Evolutionary conservation across 2,329 filamentous ascomycete genomes (phyloP).

Genomic region (Neonectria magnoliae): DNA sequence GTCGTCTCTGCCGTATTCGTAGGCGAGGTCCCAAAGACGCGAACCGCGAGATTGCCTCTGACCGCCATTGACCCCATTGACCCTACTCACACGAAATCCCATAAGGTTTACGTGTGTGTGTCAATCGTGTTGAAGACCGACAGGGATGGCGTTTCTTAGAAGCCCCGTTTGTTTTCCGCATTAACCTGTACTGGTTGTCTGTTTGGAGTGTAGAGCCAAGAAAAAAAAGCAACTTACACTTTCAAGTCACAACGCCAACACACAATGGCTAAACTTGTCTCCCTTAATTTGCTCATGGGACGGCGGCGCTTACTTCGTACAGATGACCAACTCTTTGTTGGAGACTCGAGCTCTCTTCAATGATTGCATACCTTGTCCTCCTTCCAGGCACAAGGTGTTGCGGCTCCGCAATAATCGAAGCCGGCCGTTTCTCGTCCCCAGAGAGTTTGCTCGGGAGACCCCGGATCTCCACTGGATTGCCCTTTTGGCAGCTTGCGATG

Average conservation of each 20-base stretch:
- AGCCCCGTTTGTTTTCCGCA: slow-evolving; percentile 17
- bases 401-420: slow-evolving; percentile 12
- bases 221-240: slow-evolving; percentile 24
- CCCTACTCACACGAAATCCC: slow-evolving; percentile 5
- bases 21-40: not conserved
- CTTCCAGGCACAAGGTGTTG: slow-evolving; percentile 5
- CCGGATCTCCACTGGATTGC: slow-evolving; percentile 21
- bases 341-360: not conserved
- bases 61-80: not conserved
- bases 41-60: slow-evolving; percentile 1
- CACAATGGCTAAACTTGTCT: slow-evolving; percentile 2
- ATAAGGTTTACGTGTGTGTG: slow-evolving; percentile 11
- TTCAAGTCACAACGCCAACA: not conserved
- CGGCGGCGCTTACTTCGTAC: slow-evolving; percentile 6
- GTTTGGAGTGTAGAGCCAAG: slow-evolving; percentile 1
- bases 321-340: not conserved
- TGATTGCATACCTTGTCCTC: not conserved
- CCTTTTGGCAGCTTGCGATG: not conserved
- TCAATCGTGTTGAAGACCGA: slow-evolving; percentile 14
- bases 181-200: not conserved
- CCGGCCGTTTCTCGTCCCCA: slow-evolving; percentile 31
- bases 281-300: slow-evolving; percentile 24
- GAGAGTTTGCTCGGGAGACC: slow-evolving; percentile 19
- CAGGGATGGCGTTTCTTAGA: slow-evolving; percentile 15
- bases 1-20: not conserved